Percentiles rank a stretch among this genome's conserved stretches.
These are phyloP conservation scores for Asterochloris sp. DNA, from an alignment of 139 green algal genomes.

Conservation along the genomic window DNA sequence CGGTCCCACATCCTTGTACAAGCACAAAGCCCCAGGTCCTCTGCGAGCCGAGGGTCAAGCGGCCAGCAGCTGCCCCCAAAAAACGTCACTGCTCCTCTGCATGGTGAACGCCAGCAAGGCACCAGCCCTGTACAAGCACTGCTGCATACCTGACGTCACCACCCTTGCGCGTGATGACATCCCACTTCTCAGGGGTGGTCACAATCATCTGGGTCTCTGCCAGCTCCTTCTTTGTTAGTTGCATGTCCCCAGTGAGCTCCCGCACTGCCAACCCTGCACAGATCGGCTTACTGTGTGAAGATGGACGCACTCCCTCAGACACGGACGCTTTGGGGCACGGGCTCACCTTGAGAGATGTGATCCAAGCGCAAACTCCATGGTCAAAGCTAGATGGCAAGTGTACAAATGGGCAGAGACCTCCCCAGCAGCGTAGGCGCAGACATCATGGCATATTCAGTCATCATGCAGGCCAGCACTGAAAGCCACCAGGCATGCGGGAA, in stretches of 20 bases:
- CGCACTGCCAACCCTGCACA: slow-evolving; percentile 64
- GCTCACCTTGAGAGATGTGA: too few species aligned
- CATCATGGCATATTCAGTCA: too few species aligned
- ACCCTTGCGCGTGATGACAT: slow-evolving; percentile 98
- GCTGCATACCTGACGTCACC: slow-evolving; percentile 45
- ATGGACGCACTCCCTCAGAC: too few species aligned
- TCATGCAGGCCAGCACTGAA: too few species aligned
- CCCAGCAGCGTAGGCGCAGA: too few species aligned
- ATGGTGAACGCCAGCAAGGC: background rate
- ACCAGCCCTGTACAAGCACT: background rate
- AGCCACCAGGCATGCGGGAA: too few species aligned
- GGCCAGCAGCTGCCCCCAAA: background rate
- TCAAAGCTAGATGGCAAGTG: too few species aligned
- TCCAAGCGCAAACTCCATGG: too few species aligned
- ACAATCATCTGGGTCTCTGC: slow-evolving; percentile 98
- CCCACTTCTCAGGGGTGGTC: slow-evolving; percentile 99
- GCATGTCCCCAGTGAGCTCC: slow-evolving; percentile 95
- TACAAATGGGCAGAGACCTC: too few species aligned
- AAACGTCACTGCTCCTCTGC: background rate
- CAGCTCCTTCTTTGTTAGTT: slow-evolving; percentile 94
- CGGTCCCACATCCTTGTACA: background rate
- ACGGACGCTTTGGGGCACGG: too few species aligned
- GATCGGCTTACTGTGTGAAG: background rate
- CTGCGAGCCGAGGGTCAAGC: background rate
- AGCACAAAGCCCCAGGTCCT: background rate